phyloP scores from a whole-genome alignment of 805 yeast genomes.

The Wickerhamiella siamensis region DNA sequence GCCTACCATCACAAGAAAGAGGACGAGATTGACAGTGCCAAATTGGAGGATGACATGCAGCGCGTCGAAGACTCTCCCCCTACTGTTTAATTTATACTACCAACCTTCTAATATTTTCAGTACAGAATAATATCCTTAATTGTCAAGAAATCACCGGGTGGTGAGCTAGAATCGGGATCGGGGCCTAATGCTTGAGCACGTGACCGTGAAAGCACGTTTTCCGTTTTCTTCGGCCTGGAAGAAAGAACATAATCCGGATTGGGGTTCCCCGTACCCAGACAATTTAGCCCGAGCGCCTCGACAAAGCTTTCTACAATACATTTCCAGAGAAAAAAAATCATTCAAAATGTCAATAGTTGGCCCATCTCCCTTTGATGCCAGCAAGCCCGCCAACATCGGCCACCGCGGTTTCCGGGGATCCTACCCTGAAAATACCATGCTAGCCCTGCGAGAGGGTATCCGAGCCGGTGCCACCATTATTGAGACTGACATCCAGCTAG shows the following conservation, averaged over 20 bases:
- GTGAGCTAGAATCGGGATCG: too few species aligned
- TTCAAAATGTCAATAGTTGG: background rate
- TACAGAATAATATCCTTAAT: too few species aligned
- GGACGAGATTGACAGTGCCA: background rate
- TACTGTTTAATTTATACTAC: background rate
- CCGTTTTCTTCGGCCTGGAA: too few species aligned
- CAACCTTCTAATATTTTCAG: too few species aligned
- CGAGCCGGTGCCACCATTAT: slow-evolving; percentile 33
- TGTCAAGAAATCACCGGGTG: too few species aligned
- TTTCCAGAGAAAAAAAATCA: too few species aligned
- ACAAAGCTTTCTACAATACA: too few species aligned
- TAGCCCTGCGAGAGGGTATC: slow-evolving; percentile 35
- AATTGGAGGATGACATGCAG: background rate
- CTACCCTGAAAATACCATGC: slow-evolving; percentile 34
- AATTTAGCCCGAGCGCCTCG: too few species aligned
- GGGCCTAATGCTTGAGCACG: too few species aligned
- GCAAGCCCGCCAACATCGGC: slow-evolving; percentile 21
- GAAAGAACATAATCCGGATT: too few species aligned
- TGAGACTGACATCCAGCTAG: slow-evolving; percentile 44
- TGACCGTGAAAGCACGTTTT: too few species aligned
- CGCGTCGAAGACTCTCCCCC: background rate
- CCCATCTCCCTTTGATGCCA: background rate
- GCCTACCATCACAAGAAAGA: background rate
- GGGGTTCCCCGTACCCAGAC: too few species aligned
- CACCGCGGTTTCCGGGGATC: slow-evolving; percentile 26